Evolutionary conservation across 1,284 basidiomycete genomes (phyloP).

Genomic region (Papiliotrema nemorosa): DNA sequence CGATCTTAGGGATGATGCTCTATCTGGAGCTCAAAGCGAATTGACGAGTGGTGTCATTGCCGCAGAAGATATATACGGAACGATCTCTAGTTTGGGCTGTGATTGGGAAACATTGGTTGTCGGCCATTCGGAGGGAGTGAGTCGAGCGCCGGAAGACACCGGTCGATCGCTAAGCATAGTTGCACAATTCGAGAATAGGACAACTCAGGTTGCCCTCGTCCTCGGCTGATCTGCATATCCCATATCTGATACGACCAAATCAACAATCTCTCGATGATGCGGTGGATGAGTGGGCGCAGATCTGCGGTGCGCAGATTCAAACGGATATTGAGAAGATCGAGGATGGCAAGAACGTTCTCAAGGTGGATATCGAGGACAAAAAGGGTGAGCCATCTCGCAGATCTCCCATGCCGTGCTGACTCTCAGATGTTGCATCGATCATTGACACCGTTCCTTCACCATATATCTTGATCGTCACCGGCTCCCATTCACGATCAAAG

Average conservation of each 20-base stretch:
- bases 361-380: slow-evolving; percentile 13
- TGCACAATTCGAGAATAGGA: slow-evolving; percentile 35
- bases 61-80: slow-evolving; percentile 37
- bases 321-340: slow-evolving; percentile 7
- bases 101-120: slow-evolving; percentile 38
- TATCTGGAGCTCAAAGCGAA: slow-evolving; percentile 23
- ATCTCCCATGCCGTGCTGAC: background rate
- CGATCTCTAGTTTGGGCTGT: slow-evolving; percentile 37
- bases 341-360: slow-evolving; percentile 19
- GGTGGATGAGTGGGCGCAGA: slow-evolving; percentile 30
- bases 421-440: slow-evolving; percentile 5
- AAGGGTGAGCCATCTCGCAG: slow-evolving; percentile 15
- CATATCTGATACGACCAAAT: slow-evolving; percentile 28
- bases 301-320: slow-evolving; percentile 34
- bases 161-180: slow-evolving; percentile 25
- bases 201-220: slow-evolving; percentile 16
- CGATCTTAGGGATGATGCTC: slow-evolving; percentile 24
- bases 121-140: slow-evolving; percentile 28
- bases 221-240: slow-evolving; percentile 32
- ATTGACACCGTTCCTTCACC: background rate
- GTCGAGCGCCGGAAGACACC: too few relatives aligned
- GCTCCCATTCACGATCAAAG: slow-evolving; percentile 21
- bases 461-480: slow-evolving; percentile 37
- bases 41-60: slow-evolving; percentile 29
- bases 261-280: slow-evolving; percentile 20